Evolutionary conservation across 345 rosid genomes (phyloP), one percentile per base, ranked within the genome.

Genomic region (Citrus australasica): DNA sequence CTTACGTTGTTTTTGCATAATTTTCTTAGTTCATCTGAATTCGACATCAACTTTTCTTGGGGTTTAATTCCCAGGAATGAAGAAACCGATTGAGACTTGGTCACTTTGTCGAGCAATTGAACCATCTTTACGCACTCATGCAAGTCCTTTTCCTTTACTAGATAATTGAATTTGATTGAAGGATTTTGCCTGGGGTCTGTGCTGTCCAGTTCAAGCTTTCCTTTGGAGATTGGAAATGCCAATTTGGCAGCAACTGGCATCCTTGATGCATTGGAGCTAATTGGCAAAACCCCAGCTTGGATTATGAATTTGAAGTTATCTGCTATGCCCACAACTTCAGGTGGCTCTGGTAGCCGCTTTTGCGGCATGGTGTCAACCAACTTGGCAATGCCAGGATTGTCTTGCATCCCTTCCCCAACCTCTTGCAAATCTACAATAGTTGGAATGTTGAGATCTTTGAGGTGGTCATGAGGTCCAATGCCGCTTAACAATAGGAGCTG

Each of bases 401-500:
- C 98, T 55, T 88, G 82, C 92, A 89, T 87, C 71, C 79, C 82
- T 30, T 80, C 76, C 2, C 95, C 98, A 1, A 90, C 92, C 6
- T 67, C 90, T 71, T 67, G 80, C 62, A 89, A 75, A 75, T 85
- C 83, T 7, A 75, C 71, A 33, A 79, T 69, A 9, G 82, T 56
- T 35, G 93, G 83, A 79, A 92, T 90, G 65, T 82, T 66, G 62
- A 90, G 77, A 76, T 79, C 80, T 8, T 81, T 71, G 1, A 93
- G 88, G 79, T 90, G 91, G 40, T 82, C 77, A 4, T 48, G 76
- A 4, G 94, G 92, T 72, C 97, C 98, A 14, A 92, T 88, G 28
- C 97, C 95, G 35, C 95, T 93, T 46, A 90, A 78, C 79, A 92
- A 67, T 3, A 93, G 89, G 76, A 93, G 82, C 28, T 91, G 94